phyloP scores from a whole-genome alignment of 805 yeast species.

The Yarrowia yakushimensis region DNA sequence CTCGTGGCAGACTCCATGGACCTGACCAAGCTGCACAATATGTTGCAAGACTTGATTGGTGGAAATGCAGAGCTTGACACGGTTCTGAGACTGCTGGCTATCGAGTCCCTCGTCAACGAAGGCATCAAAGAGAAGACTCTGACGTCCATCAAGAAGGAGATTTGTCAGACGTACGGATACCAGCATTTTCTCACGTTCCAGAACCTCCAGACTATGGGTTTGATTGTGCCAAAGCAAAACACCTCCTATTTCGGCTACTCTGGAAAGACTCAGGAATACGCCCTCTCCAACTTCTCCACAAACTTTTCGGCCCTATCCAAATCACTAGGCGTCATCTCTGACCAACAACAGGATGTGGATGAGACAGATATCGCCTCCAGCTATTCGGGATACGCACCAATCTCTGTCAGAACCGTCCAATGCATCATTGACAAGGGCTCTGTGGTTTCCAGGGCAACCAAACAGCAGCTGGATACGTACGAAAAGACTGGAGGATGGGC shows the following conservation, averaged over 20 bases:
- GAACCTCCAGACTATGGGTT: slow-evolving; percentile 47
- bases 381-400: slow-evolving; percentile 79
- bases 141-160: slow-evolving; percentile 50
- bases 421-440: slow-evolving; percentile 53
- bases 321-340: slow-evolving; percentile 33
- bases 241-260: slow-evolving; percentile 34
- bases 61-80: slow-evolving; percentile 43
- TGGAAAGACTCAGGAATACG: not conserved
- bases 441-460: slow-evolving; percentile 11
- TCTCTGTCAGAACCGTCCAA: slow-evolving; percentile 66
- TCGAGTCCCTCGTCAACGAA: slow-evolving; percentile 59
- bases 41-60: slow-evolving; percentile 51
- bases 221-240: slow-evolving; percentile 42
- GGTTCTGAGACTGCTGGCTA: slow-evolving; percentile 51
- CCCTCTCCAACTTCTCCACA: slow-evolving; percentile 15
- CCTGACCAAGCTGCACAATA: slow-evolving; percentile 39
- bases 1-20: slow-evolving; percentile 54
- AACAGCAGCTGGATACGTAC: not conserved
- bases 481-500: slow-evolving; percentile 39
- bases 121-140: slow-evolving; percentile 69
- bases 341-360: slow-evolving; percentile 37
- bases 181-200: slow-evolving; percentile 48
- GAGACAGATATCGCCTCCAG: slow-evolving; percentile 54
- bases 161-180: slow-evolving; percentile 65
- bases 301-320: slow-evolving; percentile 50